phyloP scores from a whole-genome alignment of 306 rosid species.

The Calophaca sinica region DNA sequence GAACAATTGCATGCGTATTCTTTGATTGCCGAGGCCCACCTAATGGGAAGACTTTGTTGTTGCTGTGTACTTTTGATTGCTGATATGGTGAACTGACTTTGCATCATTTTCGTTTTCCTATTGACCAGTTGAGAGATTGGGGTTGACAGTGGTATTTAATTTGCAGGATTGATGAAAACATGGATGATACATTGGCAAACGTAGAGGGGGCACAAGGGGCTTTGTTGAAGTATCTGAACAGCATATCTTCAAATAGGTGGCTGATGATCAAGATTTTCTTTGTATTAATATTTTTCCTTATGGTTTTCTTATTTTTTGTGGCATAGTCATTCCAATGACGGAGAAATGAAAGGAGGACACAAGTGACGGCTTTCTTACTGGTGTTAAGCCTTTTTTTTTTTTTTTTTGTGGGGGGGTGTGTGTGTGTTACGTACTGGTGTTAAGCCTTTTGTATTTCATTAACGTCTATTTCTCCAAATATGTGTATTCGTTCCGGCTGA shows the following conservation, averaged over 20 bases:
- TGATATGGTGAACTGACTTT: conserved; percentile 28
- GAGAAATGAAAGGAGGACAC: conserved; percentile 51
- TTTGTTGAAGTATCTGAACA: conserved; percentile 88
- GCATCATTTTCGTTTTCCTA: conserved; percentile 28
- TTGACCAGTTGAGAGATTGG: conserved; percentile 35
- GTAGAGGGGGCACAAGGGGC: conserved; percentile 97
- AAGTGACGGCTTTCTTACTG: conserved; percentile 37
- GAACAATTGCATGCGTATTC: conserved; percentile 16
- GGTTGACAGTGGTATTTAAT: conserved; percentile 24
- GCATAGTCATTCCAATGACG: conserved; percentile 63
- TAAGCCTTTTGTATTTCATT: conserved; percentile 44
- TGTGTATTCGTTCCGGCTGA: conserved; percentile 3
- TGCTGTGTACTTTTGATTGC: neutral
- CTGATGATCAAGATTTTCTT: conserved; percentile 99
- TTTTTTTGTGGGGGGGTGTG: no score
- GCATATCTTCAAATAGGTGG: conserved; percentile 99
- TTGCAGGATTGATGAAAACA: conserved; percentile 94
- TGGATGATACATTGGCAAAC: conserved; percentile 92
- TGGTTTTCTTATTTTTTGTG: conserved; percentile 98
- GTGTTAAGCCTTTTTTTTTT: conserved; percentile 46
- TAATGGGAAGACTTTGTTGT: no score
- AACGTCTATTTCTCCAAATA: conserved; percentile 36
- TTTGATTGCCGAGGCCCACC: no score
- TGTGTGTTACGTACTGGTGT: no score
- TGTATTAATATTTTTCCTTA: conserved; percentile 92